Conservation (phyloP, 805 yeast genomes). For the Ogataea nitratoaversa region DNA sequence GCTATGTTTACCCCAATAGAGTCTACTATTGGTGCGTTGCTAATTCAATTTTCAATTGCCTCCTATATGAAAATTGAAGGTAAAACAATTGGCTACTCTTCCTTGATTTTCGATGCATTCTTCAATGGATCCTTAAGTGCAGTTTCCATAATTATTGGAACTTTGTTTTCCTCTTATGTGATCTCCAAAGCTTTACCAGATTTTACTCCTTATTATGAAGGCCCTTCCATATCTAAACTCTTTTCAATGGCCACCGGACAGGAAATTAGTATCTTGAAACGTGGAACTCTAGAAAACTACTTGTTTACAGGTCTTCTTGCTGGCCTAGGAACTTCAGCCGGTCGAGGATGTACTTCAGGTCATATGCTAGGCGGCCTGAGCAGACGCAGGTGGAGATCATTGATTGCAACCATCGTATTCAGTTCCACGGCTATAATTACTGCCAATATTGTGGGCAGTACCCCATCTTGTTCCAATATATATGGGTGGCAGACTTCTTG, state of each 20-base stretch:
- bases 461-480: conserved; percentile 1
- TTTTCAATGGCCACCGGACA: background rate
- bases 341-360: conserved; percentile 53
- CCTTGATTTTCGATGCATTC: conserved; percentile 33
- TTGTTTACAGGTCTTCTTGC: conserved; percentile 37
- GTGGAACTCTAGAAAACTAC: conserved; percentile 1
- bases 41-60: conserved; percentile 44
- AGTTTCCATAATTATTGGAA: conserved; percentile 34
- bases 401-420: conserved; percentile 42
- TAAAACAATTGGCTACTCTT: conserved; percentile 43
- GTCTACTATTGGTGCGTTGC: conserved; percentile 41
- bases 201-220: conserved; percentile 13
- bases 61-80: conserved; percentile 38
- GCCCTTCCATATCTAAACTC: background rate
- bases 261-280: background rate
- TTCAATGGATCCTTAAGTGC: conserved; percentile 23
- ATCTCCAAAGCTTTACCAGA: conserved; percentile 23
- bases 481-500: conserved; percentile 7
- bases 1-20: conserved; percentile 47
- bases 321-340: conserved; percentile 45
- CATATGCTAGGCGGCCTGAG: conserved; percentile 51
- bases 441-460: conserved; percentile 8
- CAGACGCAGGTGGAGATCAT: conserved; percentile 39
- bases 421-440: conserved; percentile 30
- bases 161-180: conserved; percentile 28